phyloP scores from a whole-genome alignment of 495 filamentous ascomycete genomes.

The Podospora bellae-mahoneyi region DNA sequence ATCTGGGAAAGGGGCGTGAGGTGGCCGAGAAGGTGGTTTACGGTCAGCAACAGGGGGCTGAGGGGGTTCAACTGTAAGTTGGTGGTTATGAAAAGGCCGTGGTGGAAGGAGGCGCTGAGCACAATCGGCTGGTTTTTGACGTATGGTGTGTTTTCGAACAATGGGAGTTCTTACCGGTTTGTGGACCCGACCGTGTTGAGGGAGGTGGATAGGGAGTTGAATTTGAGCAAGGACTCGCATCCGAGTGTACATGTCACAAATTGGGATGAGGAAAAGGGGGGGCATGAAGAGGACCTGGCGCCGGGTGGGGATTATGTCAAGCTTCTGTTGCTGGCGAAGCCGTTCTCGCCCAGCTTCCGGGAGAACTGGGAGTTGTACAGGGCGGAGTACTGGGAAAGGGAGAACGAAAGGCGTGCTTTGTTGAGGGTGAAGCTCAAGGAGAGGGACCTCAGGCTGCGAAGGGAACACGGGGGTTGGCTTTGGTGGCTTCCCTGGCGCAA shows the following conservation, averaged over 20 bases:
- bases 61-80: slow-evolving; percentile 93
- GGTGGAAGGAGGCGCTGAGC: slow-evolving; percentile 71
- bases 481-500: slow-evolving; percentile 71
- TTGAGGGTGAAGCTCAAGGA: slow-evolving; percentile 65
- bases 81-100: slow-evolving; percentile 78
- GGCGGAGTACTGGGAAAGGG: slow-evolving; percentile 91
- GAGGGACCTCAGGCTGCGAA: slow-evolving; percentile 61
- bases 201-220: slow-evolving; percentile 51
- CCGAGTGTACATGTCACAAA: slow-evolving; percentile 42
- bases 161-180: slow-evolving; percentile 62
- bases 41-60: slow-evolving; percentile 81
- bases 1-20: slow-evolving; percentile 92
- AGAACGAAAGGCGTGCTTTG: slow-evolving; percentile 81
- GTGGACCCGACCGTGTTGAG: slow-evolving; percentile 55
- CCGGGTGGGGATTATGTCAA: slow-evolving; percentile 89
- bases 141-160: slow-evolving; percentile 63
- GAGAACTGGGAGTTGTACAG: slow-evolving; percentile 96
- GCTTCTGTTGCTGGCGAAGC: slow-evolving; percentile 85
- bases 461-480: slow-evolving; percentile 70
- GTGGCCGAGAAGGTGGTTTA: slow-evolving; percentile 91
- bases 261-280: slow-evolving; percentile 49
- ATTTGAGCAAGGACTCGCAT: slow-evolving; percentile 38
- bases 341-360: slow-evolving; percentile 91
- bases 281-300: slow-evolving; percentile 80
- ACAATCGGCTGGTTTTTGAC: slow-evolving; percentile 73